These are phyloP conservation scores for Cordyceps pruinosa DNA, from an alignment of 2,329 filamentous ascomycete genomes.

Conservation along the genomic window DNA sequence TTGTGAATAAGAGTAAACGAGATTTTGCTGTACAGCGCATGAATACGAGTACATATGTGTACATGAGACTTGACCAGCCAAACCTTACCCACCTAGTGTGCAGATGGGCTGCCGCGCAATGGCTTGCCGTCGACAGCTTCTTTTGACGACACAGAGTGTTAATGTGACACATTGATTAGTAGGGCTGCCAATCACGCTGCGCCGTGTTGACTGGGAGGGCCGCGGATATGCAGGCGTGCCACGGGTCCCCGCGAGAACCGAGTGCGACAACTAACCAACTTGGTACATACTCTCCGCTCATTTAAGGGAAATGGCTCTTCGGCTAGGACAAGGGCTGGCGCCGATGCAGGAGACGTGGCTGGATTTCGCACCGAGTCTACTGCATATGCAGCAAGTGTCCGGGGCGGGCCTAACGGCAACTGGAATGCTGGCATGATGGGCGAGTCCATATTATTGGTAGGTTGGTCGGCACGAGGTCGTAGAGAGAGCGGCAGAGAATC, in stretches of 20 bases:
- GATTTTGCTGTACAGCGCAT: background rate
- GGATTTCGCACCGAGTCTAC: background rate
- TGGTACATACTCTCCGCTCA: background rate
- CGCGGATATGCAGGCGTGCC: background rate
- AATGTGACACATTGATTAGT: background rate
- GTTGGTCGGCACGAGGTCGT: background rate
- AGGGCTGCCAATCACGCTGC: background rate
- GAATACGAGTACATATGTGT: background rate
- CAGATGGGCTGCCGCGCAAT: background rate
- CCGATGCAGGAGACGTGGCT: background rate
- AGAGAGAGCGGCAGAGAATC: background rate
- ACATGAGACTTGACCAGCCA: background rate
- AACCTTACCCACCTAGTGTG: background rate
- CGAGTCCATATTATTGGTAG: background rate
- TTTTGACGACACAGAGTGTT: background rate
- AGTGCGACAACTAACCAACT: background rate
- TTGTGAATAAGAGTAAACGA: constrained; percentile 10
- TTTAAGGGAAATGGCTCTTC: background rate
- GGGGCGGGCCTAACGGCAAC: background rate
- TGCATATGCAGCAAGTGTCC: background rate
- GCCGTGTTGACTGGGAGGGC: background rate
- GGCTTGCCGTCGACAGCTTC: background rate
- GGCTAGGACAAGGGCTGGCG: background rate
- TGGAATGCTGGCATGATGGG: background rate
- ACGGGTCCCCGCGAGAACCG: background rate